These are phyloP conservation scores for Begonia masoniana DNA, from an alignment of 306 rosid genomes.

Conservation along the genomic window DNA sequence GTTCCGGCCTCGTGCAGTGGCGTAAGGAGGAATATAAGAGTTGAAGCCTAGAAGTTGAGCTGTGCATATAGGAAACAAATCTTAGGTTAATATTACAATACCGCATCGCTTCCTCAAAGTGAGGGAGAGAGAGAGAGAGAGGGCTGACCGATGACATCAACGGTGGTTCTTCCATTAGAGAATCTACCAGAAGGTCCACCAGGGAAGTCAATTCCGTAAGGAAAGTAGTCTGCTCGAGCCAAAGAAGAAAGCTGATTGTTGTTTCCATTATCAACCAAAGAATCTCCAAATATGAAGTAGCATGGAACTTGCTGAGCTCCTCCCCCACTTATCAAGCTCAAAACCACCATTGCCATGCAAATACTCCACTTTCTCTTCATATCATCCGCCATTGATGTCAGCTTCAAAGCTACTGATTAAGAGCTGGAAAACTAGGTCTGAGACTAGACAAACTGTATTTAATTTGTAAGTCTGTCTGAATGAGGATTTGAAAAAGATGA, in stretches of 20 bases:
- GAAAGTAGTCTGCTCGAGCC: slow-evolving; percentile 61
- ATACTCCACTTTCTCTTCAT: background rate
- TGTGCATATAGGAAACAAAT: slow-evolving; percentile 8
- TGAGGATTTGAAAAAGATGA: slow-evolving; percentile 17
- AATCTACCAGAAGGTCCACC: slow-evolving; percentile 78
- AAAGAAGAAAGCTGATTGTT: slow-evolving; percentile 59
- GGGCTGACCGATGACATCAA: slow-evolving; percentile 59
- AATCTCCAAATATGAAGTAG: slow-evolving; percentile 91
- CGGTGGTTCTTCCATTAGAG: slow-evolving; percentile 69
- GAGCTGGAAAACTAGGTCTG: background rate
- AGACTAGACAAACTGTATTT: no score
- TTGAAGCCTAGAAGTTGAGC: slow-evolving; percentile 75
- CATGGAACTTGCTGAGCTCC: slow-evolving; percentile 51
- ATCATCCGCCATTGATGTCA: background rate
- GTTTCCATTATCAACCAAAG: slow-evolving; percentile 80
- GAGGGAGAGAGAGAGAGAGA: background rate
- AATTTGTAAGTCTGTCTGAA: background rate
- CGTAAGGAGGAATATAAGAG: slow-evolving; percentile 49
- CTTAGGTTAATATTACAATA: background rate
- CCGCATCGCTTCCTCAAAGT: background rate
- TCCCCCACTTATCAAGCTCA: slow-evolving; percentile 9
- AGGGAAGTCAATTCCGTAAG: slow-evolving; percentile 72
- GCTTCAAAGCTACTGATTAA: background rate
- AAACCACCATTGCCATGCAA: background rate
- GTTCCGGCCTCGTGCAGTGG: slow-evolving; percentile 45